These are phyloP conservation scores for Exophiala phaeomuriformis DNA, from an alignment of 2,329 filamentous ascomycete genomes.

Conservation along the genomic window DNA sequence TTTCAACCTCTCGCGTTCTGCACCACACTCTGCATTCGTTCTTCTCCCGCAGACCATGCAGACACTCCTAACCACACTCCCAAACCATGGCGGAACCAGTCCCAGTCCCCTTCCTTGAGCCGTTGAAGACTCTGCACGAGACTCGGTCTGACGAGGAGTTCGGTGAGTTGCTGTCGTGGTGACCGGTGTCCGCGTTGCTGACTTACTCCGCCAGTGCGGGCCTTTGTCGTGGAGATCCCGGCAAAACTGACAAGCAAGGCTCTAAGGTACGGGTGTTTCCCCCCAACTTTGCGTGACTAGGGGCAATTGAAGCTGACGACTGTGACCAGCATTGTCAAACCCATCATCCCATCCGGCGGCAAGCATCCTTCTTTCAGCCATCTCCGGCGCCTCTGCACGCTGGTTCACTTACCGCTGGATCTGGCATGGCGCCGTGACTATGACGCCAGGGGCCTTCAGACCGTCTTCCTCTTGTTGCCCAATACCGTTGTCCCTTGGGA, in stretches of 20 bases:
- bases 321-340: constrained; percentile 23
- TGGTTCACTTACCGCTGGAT: constrained; percentile 24
- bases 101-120: constrained; percentile 28
- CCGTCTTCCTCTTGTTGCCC: constrained; percentile 38
- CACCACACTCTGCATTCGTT: not conserved
- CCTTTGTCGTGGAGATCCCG: constrained; percentile 40
- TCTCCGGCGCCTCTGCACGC: constrained; percentile 24
- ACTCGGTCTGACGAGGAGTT: constrained; percentile 36
- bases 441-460: constrained; percentile 27
- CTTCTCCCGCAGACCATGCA: constrained; percentile 11
- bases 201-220: constrained; percentile 33
- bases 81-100: constrained; percentile 18
- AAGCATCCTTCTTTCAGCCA: constrained; percentile 32
- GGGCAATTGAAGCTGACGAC: constrained; percentile 1
- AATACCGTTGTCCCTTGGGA: constrained; percentile 34
- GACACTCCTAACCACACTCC: constrained; percentile 3
- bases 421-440: constrained; percentile 27
- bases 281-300: not conserved
- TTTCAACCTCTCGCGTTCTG: too few relatives aligned
- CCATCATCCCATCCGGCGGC: constrained; percentile 35
- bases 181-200: constrained; percentile 6
- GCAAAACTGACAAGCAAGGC: constrained; percentile 40
- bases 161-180: constrained; percentile 29
- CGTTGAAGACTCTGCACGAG: constrained; percentile 41
- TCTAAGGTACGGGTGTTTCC: constrained; percentile 33